Evolutionary conservation across 257 asterid genomes (phyloP), one percentile per base, ranked within the genome.

Genomic region (Plectranthus barbatus): DNA sequence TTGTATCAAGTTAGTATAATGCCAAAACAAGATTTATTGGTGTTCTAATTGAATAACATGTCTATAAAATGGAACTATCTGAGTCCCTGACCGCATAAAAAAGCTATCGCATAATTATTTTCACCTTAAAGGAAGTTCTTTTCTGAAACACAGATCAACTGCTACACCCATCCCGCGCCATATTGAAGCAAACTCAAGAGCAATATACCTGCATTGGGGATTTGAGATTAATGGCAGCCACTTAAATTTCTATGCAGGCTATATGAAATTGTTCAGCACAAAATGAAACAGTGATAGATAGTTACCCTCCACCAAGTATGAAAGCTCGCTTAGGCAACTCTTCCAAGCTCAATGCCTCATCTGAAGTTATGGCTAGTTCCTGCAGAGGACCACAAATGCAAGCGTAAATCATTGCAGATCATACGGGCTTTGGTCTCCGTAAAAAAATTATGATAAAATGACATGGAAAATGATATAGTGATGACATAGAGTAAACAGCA

Each of bases 101-200:
- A 37, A n/a, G 33, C 46, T 10, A 45, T 65, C 23, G 60, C 14
- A 1, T 24, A 21, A 59, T 26, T 33, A 14, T 61, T 42, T 61
- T 40, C 47, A 93, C 99, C 99, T 93, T 74, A 93, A 75, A 47
- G 99, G 99, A 66, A 93, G 97, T 67, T 93, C 97, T 79, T 72
- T 90, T 76, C 99, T 81, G 90, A 83, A 93, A 64, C 74, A 81
- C 45, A 93, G 77, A 72, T 93, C 87, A 47, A 87, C 96, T 5
- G 80, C 57, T 34, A 84, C 88, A 39, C 99, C 99, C 96, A 93
- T 90, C 37, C 99, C 99, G 45, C 96, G 87, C 99, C 99, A 93
- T 76, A 93, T 93, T 31, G 99, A 93, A 76, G 99, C 99, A 80
- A 93, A 93, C 85, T 93, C 99, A 66, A 93, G 95, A 54, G 97